Conservation (phyloP, 208 protist species). For the Porcisia deanei region DNA sequence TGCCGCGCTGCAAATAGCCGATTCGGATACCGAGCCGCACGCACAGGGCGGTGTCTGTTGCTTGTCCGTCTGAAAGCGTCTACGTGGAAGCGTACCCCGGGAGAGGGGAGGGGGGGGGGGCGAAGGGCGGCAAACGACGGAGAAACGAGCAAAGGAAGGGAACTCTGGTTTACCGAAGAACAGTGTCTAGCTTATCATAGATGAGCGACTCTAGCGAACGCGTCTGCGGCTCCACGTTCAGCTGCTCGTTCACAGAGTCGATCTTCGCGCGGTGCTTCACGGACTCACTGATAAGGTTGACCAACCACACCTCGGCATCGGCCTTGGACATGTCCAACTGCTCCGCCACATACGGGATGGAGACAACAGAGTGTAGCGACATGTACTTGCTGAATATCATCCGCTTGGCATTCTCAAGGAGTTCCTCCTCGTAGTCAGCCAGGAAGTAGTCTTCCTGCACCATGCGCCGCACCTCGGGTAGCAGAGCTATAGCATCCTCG, state of each 20-base stretch:
- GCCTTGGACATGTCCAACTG: slow-evolving; percentile 67
- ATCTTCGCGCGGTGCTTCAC: slow-evolving; percentile 90
- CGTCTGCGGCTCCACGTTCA: slow-evolving; percentile 77
- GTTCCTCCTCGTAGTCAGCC: slow-evolving; percentile 57
- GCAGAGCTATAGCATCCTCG: slow-evolving; percentile 73
- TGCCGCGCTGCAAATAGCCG: not conserved
- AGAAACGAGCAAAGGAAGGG: not conserved
- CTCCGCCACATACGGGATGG: slow-evolving; percentile 84
- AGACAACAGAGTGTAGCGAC: slow-evolving; percentile 82
- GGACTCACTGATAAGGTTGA: slow-evolving; percentile 89
- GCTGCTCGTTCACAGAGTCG: slow-evolving; percentile 87
- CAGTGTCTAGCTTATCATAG: slow-evolving; percentile 76
- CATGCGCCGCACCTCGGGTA: slow-evolving; percentile 67
- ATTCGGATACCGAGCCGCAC: not conserved
- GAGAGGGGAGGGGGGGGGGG: not conserved
- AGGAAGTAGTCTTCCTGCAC: slow-evolving; percentile 88
- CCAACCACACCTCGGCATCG: slow-evolving; percentile 90
- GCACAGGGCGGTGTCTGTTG: not conserved
- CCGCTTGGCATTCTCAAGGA: slow-evolving; percentile 75
- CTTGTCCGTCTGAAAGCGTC: not conserved
- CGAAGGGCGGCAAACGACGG: not conserved
- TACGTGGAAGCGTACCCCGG: not conserved
- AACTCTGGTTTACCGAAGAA: slow-evolving; percentile 19
- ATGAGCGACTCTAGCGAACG: slow-evolving; percentile 73
- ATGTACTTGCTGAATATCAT: slow-evolving; percentile 91